Conservation (phyloP, 2,329 filamentous ascomycete genomes). For the Neocucurbitaria cava region DNA sequence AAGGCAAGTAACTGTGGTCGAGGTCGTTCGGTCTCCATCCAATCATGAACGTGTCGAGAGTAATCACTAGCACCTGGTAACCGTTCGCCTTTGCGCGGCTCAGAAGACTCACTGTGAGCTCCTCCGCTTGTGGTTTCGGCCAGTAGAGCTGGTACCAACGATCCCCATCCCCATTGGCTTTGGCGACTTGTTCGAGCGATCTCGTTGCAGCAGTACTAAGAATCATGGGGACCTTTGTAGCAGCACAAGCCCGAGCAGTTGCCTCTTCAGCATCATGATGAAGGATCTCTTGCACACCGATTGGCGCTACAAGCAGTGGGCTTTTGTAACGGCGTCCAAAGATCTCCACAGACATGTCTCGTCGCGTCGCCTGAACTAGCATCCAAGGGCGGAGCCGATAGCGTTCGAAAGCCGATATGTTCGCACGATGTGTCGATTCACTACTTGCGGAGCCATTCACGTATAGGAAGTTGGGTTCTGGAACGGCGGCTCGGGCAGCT, state of each 20-base stretch:
- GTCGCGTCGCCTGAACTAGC: slow-evolving; percentile 48
- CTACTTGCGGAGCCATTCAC: slow-evolving; percentile 49
- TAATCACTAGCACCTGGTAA: slow-evolving; percentile 72
- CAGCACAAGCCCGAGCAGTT: slow-evolving; percentile 67
- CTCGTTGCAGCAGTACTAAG: slow-evolving; percentile 70
- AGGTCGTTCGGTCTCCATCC: slow-evolving; percentile 74
- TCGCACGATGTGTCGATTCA: slow-evolving; percentile 46
- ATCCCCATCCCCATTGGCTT: slow-evolving; percentile 62
- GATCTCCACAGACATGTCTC: slow-evolving; percentile 37
- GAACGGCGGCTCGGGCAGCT: slow-evolving; percentile 42
- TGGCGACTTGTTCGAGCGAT: slow-evolving; percentile 71
- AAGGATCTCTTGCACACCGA: slow-evolving; percentile 73
- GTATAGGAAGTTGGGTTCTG: slow-evolving; percentile 49
- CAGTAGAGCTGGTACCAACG: slow-evolving; percentile 81
- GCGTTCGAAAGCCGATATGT: slow-evolving; percentile 48
- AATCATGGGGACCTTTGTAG: slow-evolving; percentile 69
- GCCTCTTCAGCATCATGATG: slow-evolving; percentile 71
- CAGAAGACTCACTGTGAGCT: slow-evolving; percentile 70
- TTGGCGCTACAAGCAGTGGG: slow-evolving; percentile 69
- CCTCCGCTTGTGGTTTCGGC: slow-evolving; percentile 69
- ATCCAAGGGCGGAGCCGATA: slow-evolving; percentile 51
- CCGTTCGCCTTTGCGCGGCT: slow-evolving; percentile 66
- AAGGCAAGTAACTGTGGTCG: slow-evolving; percentile 67
- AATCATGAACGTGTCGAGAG: slow-evolving; percentile 73
- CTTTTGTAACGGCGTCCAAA: slow-evolving; percentile 55